Evolutionary conservation across 805 yeast species (phyloP), one percentile per base, ranked within the genome.

Genomic region (Spathaspora arborariae): DNA sequence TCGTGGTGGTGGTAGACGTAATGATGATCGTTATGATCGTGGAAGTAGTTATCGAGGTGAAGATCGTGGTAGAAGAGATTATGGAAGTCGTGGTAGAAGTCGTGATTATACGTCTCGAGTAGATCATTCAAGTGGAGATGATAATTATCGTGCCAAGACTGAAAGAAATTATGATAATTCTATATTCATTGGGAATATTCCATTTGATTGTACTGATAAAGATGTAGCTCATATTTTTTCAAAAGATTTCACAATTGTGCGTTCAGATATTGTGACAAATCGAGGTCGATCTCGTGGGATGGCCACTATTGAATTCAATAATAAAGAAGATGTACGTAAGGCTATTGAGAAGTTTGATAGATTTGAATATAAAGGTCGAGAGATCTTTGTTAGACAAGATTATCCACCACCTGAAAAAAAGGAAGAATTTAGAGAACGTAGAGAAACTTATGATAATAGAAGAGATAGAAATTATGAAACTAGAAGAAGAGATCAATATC

Each of bases 301-400:
- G 92, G 92, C 91, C 36, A 88, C 96, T 20, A 96, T 90, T 37
- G 97, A 90, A 64, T 91, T 84, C 58, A 71, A 81, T 10, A 71
- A 72, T 48, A 74, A 74, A 49, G 82, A 77, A 15, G 85, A 81
- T 46, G 96, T 88, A 5, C 75, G 73, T 41, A 74, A 70, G 20
- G 97, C 97, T 10, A 88, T 90, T 56, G 67, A 73, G 45, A 74
- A 79, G 55, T 84, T 75, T 57, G 85, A 87, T 65, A 83, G 87
- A 58, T 73, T 82, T 24, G 72, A 70, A 30, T 78, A 82, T 52
- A 67, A 73, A 59, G 95, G 89, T 11, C 82, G 97, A 64, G 84
- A 81, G 56, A 85, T 90, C 39, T 89, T 85, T 64, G 96, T 91
- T 8, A 83, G 97, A 69, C 95, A 85, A 62, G 96, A 90, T 67